Evolutionary conservation across 139 green algal genomes (phyloP), one percentile per base, ranked within the genome.

Genomic region (Auxenochlorella protothecoides): DNA sequence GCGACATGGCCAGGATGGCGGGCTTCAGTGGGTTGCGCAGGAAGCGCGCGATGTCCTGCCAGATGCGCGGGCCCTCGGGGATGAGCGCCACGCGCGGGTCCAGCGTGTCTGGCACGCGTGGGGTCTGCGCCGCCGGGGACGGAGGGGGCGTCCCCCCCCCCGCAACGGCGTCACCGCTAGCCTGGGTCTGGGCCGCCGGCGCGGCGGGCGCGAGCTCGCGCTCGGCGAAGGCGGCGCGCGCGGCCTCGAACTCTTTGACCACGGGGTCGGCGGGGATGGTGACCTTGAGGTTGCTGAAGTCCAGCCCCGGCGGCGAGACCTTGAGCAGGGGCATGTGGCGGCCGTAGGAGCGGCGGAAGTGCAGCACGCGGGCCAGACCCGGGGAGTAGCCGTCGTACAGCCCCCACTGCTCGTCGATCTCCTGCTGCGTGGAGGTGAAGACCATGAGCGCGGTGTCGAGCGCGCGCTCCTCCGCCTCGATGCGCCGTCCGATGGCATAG

Each of bases 401-500:
- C 16, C 92, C 92, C 92, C 93, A 98, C 81, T 98, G 93, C 78
- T 96, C 84, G 60, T 90, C 85, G 52, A 98, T 85, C 80, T 96
- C 90, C 84, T 97, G 90, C 78, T 85, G 75, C 3, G 92, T 97
- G 66, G 78, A 89, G 9, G 91, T 96, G 72, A 97, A 92, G 63
- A 97, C 92, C 68, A 92, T 81, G 55, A 86, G 68, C 3, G 92
- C 89, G 2, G 78, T 73, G 75, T 97, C 93, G 68, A 98, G 84
- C 12, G 80, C 85, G 5, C 92, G 85, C 81, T 98, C 93, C 86
- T 98, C 93, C 0, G 79, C 93, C 78, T 96, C 92, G 56, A 97
- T 93, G 68, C 91, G 86, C 44, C 92, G 80, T 59, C 68, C 79
- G 78, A 98, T 97, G 70, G 81, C 79, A 81, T 98, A 98, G 3